These are phyloP conservation scores for Cicer pinnatifidum DNA, from an alignment of 306 rosid species.

Conservation along the genomic window DNA sequence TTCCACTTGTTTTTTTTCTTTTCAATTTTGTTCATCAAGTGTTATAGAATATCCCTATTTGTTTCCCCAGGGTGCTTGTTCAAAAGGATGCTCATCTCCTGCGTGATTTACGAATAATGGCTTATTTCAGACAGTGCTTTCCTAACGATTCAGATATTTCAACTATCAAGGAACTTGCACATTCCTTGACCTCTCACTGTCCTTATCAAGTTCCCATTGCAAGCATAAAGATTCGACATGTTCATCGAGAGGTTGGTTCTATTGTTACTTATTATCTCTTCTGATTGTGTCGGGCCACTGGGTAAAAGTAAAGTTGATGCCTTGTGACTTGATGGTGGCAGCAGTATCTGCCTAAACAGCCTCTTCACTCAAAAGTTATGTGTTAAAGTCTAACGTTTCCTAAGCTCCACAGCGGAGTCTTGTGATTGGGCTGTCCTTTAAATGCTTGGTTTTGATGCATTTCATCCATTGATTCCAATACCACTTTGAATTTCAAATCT, in stretches of 20 bases:
- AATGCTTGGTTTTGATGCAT: constrained; percentile 37
- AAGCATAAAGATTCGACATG: constrained; percentile 75
- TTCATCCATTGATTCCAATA: constrained; percentile 24
- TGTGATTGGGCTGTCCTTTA: constrained; percentile 22
- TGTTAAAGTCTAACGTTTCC: constrained; percentile 23
- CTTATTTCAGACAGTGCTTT: constrained; percentile 90
- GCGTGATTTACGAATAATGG: constrained; percentile 77
- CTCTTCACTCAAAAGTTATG: neutral
- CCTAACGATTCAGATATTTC: constrained; percentile 61
- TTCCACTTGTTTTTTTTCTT: neutral
- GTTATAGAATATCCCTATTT: constrained; percentile 29
- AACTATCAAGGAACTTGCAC: constrained; percentile 84
- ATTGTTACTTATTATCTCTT: constrained; percentile 35
- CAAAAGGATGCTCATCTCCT: constrained; percentile 71
- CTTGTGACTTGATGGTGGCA: constrained; percentile 18
- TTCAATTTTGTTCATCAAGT: neutral
- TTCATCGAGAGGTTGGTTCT: constrained; percentile 71
- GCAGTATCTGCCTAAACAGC: constrained; percentile 15
- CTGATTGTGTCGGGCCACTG: constrained; percentile 9
- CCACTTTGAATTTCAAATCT: constrained; percentile 11
- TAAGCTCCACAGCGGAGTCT: constrained; percentile 4
- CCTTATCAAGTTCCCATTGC: constrained; percentile 92
- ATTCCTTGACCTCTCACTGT: constrained; percentile 75
- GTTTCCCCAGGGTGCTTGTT: constrained; percentile 62
- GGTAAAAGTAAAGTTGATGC: constrained; percentile 7